A percentile compares a stretch with the other conserved stretches of the same genome.
phyloP scores from a whole-genome alignment of 176 grass and related monocot species.

The Bolboschoenus planiculmis region DNA sequence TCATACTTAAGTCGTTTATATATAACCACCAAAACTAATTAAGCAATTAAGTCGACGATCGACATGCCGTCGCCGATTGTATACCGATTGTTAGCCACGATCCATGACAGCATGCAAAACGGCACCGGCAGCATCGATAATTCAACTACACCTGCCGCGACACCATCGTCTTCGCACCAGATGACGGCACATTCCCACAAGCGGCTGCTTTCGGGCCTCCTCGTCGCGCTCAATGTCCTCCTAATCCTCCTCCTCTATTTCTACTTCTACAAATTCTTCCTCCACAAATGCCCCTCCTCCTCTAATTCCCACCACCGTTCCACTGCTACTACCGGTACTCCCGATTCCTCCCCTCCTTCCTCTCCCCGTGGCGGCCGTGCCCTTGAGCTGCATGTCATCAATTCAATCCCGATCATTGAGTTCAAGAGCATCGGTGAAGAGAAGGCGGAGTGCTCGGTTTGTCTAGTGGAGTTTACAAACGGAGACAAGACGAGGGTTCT shows the following conservation, averaged over 20 bases:
- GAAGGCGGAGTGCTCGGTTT: slow-evolving; percentile 49
- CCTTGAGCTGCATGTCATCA: slow-evolving; percentile 19
- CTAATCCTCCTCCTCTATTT: slow-evolving; percentile 46
- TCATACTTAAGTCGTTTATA: no score
- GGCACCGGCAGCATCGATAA: not conserved
- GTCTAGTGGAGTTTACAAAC: slow-evolving; percentile 44
- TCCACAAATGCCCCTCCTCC: slow-evolving; percentile 3
- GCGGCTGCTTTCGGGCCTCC: slow-evolving; percentile 15
- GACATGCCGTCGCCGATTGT: not conserved
- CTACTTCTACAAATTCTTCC: slow-evolving; percentile 50
- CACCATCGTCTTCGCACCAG: not conserved
- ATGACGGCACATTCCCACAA: slow-evolving; percentile 7
- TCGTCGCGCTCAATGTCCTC: slow-evolving; percentile 37
- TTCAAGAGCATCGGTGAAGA: not conserved
- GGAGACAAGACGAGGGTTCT: slow-evolving; percentile 36
- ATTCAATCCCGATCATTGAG: slow-evolving; percentile 34
- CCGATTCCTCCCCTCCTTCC: slow-evolving; percentile 13
- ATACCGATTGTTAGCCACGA: not conserved
- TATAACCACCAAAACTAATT: not conserved
- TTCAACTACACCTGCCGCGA: not conserved
- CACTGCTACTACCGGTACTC: not conserved
- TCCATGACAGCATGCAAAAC: not conserved
- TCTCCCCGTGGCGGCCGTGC: not conserved
- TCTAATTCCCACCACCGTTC: not conserved
- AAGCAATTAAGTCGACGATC: not conserved